Base-by-base conservation (phyloP, 1,284 basidiomycete species). In the Termitomyces sp. region DNA sequence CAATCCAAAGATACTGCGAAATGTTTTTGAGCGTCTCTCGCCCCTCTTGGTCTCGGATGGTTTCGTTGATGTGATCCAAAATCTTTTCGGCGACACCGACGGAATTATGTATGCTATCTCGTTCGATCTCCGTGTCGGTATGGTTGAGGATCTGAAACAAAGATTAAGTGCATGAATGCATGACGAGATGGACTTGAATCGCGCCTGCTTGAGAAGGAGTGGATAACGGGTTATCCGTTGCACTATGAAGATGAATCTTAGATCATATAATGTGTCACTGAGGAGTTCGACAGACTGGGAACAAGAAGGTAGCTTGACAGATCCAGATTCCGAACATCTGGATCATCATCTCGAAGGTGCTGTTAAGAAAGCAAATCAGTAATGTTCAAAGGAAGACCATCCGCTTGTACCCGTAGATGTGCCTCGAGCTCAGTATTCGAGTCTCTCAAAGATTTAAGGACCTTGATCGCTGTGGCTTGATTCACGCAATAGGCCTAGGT, bases 141-240 rank as follows among this genome's bases (percentile, higher is more conserved):
- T 94, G 92, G 34, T 87, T 79, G 13, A 92, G 70, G 58, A 98
- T 91, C 83, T 92, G n/a, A 13, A 51, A 13, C 15, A 47, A 48
- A 44, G 19, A 28, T 45, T 8, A 38, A 9, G 6, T 30, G 9
- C 24, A 21, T 30, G 7, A 19, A 33, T 15, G 24, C 12, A 36
- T 30, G 33, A 13, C n/a, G 3, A 30, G n/a, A 8, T 31, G 10
- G 17, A 26, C 13, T 24, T 24, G 24, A 7, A 6, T 31, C 73
- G 26, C 50, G 83, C 85, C 71, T 94, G 91, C 53, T 84, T 84
- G 59, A 97, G 84, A 31, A 98, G 76, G 0, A 98, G 76, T 0
- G 94, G 94, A 67, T 97, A 98, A 56, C 92, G 79, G 1, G 94
- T 96, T 52, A 97, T 84, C 12, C 94, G 85, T 83, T 98, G 95